phyloP scores from a whole-genome alignment of 2,329 filamentous ascomycete genomes.

The Aschersonia sp. region DNA sequence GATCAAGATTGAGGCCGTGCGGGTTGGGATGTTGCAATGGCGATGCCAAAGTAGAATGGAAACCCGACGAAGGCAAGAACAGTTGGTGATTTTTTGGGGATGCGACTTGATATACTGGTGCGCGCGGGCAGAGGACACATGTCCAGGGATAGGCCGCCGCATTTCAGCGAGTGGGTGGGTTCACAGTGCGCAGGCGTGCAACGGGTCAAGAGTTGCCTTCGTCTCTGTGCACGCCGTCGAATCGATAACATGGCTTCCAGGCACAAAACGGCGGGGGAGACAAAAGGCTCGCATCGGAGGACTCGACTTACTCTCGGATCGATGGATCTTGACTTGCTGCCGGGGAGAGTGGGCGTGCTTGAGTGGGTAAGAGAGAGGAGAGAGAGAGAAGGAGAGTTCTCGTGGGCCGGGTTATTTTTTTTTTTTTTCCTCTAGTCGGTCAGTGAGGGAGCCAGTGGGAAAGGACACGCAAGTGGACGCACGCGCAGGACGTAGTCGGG shows the following conservation, averaged over 20 bases:
- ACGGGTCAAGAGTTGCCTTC: no score
- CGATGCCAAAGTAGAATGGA: not conserved
- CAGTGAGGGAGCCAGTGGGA: slow-evolving; percentile 1
- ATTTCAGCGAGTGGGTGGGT: slow-evolving; percentile 7
- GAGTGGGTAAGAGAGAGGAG: slow-evolving; percentile 4
- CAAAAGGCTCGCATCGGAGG: not conserved
- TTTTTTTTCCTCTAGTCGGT: slow-evolving; percentile 2
- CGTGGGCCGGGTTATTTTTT: slow-evolving; percentile 4
- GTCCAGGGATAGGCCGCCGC: slow-evolving; percentile 8
- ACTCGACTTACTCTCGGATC: slow-evolving; percentile 7
- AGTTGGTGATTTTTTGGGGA: not conserved
- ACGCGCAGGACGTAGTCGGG: not conserved
- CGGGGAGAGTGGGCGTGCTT: slow-evolving; percentile 3
- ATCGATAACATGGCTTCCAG: no score
- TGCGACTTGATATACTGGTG: slow-evolving; percentile 5
- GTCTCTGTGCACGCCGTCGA: no score
- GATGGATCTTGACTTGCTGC: slow-evolving; percentile 4
- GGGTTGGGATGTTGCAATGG: not conserved
- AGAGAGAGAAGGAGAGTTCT: slow-evolving; percentile 6
- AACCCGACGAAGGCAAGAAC: not conserved
- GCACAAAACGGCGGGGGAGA: no score
- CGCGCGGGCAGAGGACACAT: slow-evolving; percentile 11
- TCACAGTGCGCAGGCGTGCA: not conserved
- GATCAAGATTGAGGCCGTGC: not conserved
- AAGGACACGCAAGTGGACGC: not conserved